Evolutionary conservation across 306 rosid genomes (phyloP).

Genomic region (Cercis canadensis): DNA sequence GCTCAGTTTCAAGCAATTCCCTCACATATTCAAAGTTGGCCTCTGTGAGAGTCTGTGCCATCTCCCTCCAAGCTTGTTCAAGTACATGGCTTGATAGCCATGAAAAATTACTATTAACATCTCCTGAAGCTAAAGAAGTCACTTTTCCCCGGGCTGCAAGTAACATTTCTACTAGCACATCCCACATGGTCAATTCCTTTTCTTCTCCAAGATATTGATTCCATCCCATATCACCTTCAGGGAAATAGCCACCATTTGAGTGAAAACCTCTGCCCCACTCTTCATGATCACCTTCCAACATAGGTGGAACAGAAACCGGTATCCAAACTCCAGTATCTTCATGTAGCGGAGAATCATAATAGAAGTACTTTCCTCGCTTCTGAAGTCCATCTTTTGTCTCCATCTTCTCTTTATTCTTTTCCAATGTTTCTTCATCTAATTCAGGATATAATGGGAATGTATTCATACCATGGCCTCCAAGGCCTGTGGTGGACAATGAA

Average conservation of each 20-base stretch:
- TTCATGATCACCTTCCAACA: conserved; percentile 77
- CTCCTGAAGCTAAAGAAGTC: conserved; percentile 69
- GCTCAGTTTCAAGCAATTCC: conserved; percentile 84
- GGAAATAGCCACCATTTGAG: conserved; percentile 81
- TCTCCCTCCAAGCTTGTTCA: conserved; percentile 93
- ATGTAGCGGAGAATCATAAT: conserved; percentile 66
- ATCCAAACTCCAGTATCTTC: conserved; percentile 98
- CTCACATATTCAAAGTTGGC: conserved; percentile 65
- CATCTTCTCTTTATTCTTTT: conserved; percentile 38
- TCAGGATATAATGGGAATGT: conserved; percentile 45
- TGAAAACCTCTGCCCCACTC: conserved; percentile 76
- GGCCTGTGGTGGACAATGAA: conserved; percentile 36
- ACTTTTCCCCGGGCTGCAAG: conserved; percentile 86
- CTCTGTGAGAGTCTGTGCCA: conserved; percentile 89
- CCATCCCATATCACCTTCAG: conserved; percentile 91
- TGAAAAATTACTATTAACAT: conserved; percentile 51
- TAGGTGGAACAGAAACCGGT: conserved; percentile 97
- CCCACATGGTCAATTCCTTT: conserved; percentile 97
- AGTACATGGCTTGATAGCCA: conserved; percentile 75
- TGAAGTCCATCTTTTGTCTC: conserved; percentile 41
- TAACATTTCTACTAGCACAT: conserved; percentile 88
- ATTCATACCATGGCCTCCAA: conserved; percentile 28
- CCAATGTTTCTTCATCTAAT: conserved; percentile 36
- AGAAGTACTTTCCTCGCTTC: conserved; percentile 69
- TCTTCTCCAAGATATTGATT: conserved; percentile 71